These are phyloP conservation scores for Pichia terricola DNA, from an alignment of 1,139 yeast genomes.

Conservation along the genomic window DNA sequence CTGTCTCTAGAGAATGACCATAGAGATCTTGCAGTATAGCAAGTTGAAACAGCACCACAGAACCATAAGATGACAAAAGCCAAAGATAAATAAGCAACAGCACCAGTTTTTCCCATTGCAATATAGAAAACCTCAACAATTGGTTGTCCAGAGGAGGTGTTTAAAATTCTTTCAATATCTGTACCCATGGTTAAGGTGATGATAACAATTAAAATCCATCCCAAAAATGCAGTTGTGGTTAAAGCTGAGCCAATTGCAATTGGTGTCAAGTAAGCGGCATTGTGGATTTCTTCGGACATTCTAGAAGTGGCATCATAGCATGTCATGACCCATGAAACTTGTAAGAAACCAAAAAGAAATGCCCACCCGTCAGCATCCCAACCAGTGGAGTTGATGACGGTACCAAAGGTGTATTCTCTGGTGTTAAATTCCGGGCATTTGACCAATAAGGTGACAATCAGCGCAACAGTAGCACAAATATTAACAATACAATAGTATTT, in stretches of 20 bases:
- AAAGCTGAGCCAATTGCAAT: slow-evolving; percentile 27
- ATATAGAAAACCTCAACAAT: slow-evolving; percentile 43
- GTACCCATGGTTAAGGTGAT: slow-evolving; percentile 34
- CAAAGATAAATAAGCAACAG: slow-evolving; percentile 42
- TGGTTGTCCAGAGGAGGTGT: slow-evolving; percentile 34
- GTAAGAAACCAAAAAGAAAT: slow-evolving; percentile 27
- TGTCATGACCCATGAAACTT: slow-evolving; percentile 31
- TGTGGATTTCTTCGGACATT: slow-evolving; percentile 41
- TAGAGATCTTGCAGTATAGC: slow-evolving; percentile 26
- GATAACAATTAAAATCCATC: slow-evolving; percentile 27
- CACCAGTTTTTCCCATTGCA: slow-evolving; percentile 44
- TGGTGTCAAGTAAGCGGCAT: slow-evolving; percentile 32
- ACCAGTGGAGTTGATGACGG: slow-evolving; percentile 26
- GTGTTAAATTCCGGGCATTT: slow-evolving; percentile 27
- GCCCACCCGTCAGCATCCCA: slow-evolving; percentile 29
- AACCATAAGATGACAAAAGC: slow-evolving; percentile 31
- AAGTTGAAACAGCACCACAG: slow-evolving; percentile 28
- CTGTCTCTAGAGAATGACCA: slow-evolving; percentile 35
- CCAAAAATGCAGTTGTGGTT: slow-evolving; percentile 26
- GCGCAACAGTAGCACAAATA: slow-evolving; percentile 31
- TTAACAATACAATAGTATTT: slow-evolving; percentile 35
- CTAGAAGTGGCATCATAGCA: slow-evolving; percentile 31
- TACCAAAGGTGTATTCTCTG: slow-evolving; percentile 21
- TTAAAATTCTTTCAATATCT: slow-evolving; percentile 31
- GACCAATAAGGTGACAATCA: slow-evolving; percentile 25